Percentiles rank a stretch among this genome's conserved stretches.
phyloP scores from a whole-genome alignment of 2,329 filamentous ascomycete genomes.

The Shiraia sp. region DNA sequence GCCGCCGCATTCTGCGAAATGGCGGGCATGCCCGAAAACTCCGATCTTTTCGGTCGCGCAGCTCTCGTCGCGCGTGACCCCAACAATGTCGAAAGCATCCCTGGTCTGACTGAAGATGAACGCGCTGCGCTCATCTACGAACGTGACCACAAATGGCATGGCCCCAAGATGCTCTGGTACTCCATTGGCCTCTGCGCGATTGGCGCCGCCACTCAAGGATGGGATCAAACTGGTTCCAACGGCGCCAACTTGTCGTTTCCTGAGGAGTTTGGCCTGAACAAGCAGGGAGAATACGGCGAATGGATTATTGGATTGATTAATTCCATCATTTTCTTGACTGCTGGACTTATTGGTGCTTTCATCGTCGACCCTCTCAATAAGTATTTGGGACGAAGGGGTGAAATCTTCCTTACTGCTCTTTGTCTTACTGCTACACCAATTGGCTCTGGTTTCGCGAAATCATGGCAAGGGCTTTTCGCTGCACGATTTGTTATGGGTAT shows the following conservation, averaged over 20 bases:
- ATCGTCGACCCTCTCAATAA: slow-evolving; percentile 41
- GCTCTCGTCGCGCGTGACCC: slow-evolving; percentile 76
- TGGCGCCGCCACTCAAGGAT: slow-evolving; percentile 68
- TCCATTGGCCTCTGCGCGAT: slow-evolving; percentile 71
- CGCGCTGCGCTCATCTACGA: slow-evolving; percentile 64
- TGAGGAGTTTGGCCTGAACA: slow-evolving; percentile 54
- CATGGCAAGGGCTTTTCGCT: slow-evolving; percentile 43
- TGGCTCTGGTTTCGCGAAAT: slow-evolving; percentile 41
- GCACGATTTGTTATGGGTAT: slow-evolving; percentile 43
- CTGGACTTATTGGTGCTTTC: slow-evolving; percentile 35
- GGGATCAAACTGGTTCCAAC: slow-evolving; percentile 64
- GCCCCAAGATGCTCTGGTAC: slow-evolving; percentile 63
- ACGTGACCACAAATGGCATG: slow-evolving; percentile 65
- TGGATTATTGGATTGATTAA: slow-evolving; percentile 42
- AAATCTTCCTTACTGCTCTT: slow-evolving; percentile 43
- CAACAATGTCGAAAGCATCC: slow-evolving; percentile 63
- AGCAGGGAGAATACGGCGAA: slow-evolving; percentile 21
- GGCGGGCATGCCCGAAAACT: slow-evolving; percentile 62
- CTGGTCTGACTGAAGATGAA: slow-evolving; percentile 64
- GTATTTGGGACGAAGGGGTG: slow-evolving; percentile 42
- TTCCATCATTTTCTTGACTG: slow-evolving; percentile 47
- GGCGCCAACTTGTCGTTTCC: slow-evolving; percentile 66
- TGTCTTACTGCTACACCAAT: slow-evolving; percentile 44
- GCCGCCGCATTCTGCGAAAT: slow-evolving; percentile 66
- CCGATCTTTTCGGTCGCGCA: slow-evolving; percentile 65